A percentile compares a stretch with the other conserved stretches of the same genome.
phyloP scores from a whole-genome alignment of 2,329 filamentous ascomycete genomes.

The Calonectria hongkongensis region DNA sequence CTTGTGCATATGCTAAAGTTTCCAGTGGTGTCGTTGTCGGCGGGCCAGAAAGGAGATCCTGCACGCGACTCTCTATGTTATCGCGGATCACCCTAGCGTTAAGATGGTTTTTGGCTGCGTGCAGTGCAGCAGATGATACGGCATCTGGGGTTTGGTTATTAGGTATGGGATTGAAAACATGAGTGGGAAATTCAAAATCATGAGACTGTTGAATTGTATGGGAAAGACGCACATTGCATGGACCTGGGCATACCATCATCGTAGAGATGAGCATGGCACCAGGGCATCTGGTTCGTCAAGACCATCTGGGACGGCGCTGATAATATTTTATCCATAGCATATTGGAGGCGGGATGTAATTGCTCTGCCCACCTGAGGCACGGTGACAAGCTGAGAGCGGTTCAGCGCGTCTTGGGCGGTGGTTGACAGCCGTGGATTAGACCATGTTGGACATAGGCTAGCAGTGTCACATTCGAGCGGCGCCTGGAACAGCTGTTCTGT shows the following conservation, averaged over 20 bases:
- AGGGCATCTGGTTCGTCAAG: constrained; percentile 25
- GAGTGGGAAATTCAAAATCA: neutral
- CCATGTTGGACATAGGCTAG: constrained; percentile 9
- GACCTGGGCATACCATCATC: constrained; percentile 25
- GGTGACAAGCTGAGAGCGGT: constrained; percentile 30
- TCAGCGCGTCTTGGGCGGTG: constrained; percentile 26
- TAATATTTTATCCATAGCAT: constrained; percentile 26
- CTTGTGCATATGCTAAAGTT: constrained; percentile 26
- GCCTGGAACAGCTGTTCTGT: constrained; percentile 23
- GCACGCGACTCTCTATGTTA: constrained; percentile 30
- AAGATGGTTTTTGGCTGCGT: constrained; percentile 20
- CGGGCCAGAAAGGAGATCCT: constrained; percentile 30
- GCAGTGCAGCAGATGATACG: constrained; percentile 24
- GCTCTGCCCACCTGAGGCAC: constrained; percentile 25
- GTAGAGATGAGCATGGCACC: constrained; percentile 33
- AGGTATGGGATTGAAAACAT: constrained; percentile 1
- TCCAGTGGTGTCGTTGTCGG: constrained; percentile 20
- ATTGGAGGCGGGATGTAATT: constrained; percentile 26
- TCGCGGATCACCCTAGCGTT: constrained; percentile 31
- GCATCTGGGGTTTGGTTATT: constrained; percentile 22
- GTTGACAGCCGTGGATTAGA: constrained; percentile 26
- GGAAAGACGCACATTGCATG: constrained; percentile 30
- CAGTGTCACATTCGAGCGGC: constrained; percentile 6
- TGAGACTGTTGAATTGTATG: constrained; percentile 1
- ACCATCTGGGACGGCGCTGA: constrained; percentile 27